Percentiles rank a stretch among this genome's conserved stretches.
These are phyloP conservation scores for Cladobotryum mycophilum DNA, from an alignment of 2,329 filamentous ascomycete genomes.

Conservation along the genomic window DNA sequence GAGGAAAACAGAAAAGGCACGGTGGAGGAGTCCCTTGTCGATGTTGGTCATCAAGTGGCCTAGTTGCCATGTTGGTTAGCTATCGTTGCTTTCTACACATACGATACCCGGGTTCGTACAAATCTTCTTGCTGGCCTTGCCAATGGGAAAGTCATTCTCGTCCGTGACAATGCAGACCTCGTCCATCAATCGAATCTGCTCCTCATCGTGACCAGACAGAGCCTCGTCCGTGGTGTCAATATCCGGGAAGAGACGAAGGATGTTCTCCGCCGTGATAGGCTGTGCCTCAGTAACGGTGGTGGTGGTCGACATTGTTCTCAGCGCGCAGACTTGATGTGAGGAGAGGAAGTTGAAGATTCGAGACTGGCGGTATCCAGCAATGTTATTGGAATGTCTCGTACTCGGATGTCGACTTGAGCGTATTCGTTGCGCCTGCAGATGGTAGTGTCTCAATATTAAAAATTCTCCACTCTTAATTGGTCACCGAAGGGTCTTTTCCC, in stretches of 20 bases:
- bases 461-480: no score
- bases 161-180: constrained; percentile 97
- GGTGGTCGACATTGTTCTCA: constrained; percentile 25
- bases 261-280: constrained; percentile 76
- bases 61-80: constrained; percentile 28
- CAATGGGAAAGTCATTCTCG: constrained; percentile 85
- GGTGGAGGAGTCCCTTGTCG: constrained; percentile 88
- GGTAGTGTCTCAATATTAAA: no score
- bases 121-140: constrained; percentile 94
- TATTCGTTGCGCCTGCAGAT: background rate
- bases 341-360: background rate
- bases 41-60: constrained; percentile 99
- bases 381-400: background rate
- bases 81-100: background rate
- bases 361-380: background rate
- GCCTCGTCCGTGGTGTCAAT: constrained; percentile 65
- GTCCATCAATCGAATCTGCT: constrained; percentile 97
- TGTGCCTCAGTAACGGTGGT: constrained; percentile 45
- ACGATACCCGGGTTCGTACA: constrained; percentile 53
- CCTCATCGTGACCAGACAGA: constrained; percentile 87
- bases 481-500: no score
- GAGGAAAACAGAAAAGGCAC: constrained; percentile 95
- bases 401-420: background rate
- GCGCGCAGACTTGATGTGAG: background rate
- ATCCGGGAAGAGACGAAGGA: constrained; percentile 84